These are phyloP conservation scores for Bruguiera sexangula DNA, from an alignment of 345 rosid species.

Conservation along the genomic window DNA sequence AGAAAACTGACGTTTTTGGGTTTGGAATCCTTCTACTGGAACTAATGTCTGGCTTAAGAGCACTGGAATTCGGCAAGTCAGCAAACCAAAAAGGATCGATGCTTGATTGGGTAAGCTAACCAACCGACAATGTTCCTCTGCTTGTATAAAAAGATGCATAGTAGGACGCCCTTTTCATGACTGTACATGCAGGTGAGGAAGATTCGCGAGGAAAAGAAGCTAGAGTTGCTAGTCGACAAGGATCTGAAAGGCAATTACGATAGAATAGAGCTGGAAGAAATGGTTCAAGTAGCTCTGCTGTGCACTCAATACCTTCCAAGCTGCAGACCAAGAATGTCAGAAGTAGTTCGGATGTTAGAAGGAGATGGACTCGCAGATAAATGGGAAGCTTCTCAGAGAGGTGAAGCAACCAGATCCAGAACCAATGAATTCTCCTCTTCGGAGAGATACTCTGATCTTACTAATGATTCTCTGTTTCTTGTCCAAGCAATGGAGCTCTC, in stretches of 20 bases:
- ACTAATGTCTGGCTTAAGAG: conserved; percentile 71
- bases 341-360: conserved; percentile 92
- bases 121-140: neutral
- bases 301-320: conserved; percentile 80
- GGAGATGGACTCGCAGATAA: conserved; percentile 95
- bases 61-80: conserved; percentile 79
- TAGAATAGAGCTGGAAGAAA: conserved; percentile 73
- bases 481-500: conserved; percentile 94
- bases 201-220: conserved; percentile 84
- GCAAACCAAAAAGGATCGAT: conserved; percentile 81
- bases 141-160: neutral
- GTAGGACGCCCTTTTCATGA: neutral
- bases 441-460: conserved; percentile 80
- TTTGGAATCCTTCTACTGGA: conserved; percentile 90
- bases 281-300: conserved; percentile 79
- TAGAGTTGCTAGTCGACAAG: conserved; percentile 81
- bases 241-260: conserved; percentile 69
- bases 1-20: conserved; percentile 94
- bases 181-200: conserved; percentile 61
- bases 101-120: conserved; percentile 80
- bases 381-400: conserved; percentile 94
- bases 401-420: conserved; percentile 52
- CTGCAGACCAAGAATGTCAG: conserved; percentile 89
- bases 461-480: conserved; percentile 73
- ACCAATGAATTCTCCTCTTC: conserved; percentile 70